Evolutionary conservation across 495 filamentous ascomycete species (phyloP), one percentile per base, ranked within the genome.

Genomic region (Xylaria bambusicola): DNA sequence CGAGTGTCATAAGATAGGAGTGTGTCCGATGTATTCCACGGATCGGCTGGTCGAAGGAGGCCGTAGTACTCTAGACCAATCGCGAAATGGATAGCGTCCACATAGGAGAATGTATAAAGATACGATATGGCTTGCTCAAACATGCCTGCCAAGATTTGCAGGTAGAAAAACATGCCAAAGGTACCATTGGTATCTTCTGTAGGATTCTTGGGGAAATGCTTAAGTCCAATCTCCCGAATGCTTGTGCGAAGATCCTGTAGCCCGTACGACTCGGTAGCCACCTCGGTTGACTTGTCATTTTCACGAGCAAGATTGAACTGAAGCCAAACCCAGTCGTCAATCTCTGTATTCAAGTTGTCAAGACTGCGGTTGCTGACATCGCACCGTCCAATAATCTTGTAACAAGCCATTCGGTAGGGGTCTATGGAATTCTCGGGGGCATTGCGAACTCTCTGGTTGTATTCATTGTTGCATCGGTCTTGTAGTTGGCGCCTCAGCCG

Each of bases 281-380:
- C 84, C 68, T 97, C 93, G 52, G 91, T 86, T 9, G 85, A 82
- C 52, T 89, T 85, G 66, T 91, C 91, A 54, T 88, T 86, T 68
- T 99, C 94, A 53, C 95, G 80, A 15, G 93, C 92, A 42, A 99
- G 86, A 64, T 84, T 89, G 72, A 98, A 91, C 70, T 98, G 94
- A 56, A 99, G 75, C 94, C 94, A 99, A 72, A 95, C 86, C 91
- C 92, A 98, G 70, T 98, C 95, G 64, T 96, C 90, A 46, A 96
- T 86, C 23, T 85, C 88, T 56, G 88, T 88, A 54, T 84, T 87
- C 17, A 98, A 80, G 47, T 84, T 83, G n/a, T 95, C 90, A 10
- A 97, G 79, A 56, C 82, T 90, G 62, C 92, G 84, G 50, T 88
- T 87, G 59, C 74, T 80, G 18, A 99, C 82, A 64, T 98, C 94